Base-by-base conservation (phyloP, 2,329 filamentous ascomycete genomes). In the Apiospora rasikravindrae region DNA sequence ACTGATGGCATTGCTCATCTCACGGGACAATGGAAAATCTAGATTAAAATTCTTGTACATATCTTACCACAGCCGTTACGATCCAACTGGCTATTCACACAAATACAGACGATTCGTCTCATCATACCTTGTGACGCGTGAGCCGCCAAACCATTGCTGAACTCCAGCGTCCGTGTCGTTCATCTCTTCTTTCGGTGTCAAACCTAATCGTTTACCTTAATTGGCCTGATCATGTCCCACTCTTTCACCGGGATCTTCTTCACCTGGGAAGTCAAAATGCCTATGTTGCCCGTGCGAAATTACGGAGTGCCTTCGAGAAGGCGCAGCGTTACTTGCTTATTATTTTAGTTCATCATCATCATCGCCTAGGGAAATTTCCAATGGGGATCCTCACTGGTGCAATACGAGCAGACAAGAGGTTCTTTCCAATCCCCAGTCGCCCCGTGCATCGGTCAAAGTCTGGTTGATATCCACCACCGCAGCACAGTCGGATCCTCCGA, bases 41-140 rank as follows among this genome's bases (percentile, higher is more conserved):
- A 37, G 33, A 64, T 64, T 64, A 22, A 37, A 40, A 40, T 64
- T 64, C 57, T 64, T 64, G 33, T 64, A 64, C 40, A 64, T 64
- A 64, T 40, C 57, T 64, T 64, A 64, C 7, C 22, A 40, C 7
- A 40, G 57, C 57, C 22, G 19, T 64, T 64, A n/a, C 22, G 57
- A 40, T 40, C 22, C 33, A 64, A 40, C 33, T 40, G 22, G 57
- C 29, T 64, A 40, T 64, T 64, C 29, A 64, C 57, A 64, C 57
- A 64, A 40, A 40, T 64, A 8, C 57, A 64, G 57, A 64, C 57
- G 26, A 3, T 29, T 57, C 51, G 51, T 57, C 51, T 57, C 24
- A 57, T 57, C 51, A 33, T 16, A 4, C 6, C 13, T 57, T 14
- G n/a, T n/a, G n/a, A 26, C 4, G 5, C 49, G 13, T 24, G 53